Base-by-base conservation (phyloP, 306 rosid genomes). In the Medicago arabica region DNA sequence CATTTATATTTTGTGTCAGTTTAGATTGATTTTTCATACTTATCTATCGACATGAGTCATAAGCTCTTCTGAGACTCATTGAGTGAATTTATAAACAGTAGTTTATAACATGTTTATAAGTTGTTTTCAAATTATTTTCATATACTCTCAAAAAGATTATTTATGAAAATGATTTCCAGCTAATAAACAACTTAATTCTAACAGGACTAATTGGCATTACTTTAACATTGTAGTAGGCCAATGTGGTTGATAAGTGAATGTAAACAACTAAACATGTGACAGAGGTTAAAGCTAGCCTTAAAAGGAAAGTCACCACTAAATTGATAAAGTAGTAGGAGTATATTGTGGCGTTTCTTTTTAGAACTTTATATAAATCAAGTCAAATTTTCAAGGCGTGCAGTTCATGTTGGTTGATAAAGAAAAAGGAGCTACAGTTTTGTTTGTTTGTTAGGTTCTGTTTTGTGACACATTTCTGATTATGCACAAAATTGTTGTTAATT, bases 331-430 rank as follows among this genome's bases (percentile, higher is more conserved):
- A 58, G 11, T 7, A 60, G 53, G 51, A 57, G 9, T 15, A 50
- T 63, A 23, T 34, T 5, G 1, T 63, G 72, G 78, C 63, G 78
- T 63, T 62, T 15, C 81, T 81, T 81, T 81, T 51, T 62, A 71
- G 75, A 59, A 14, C 71, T 81, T 81, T 28, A 43, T 34, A 34
- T 58, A 58, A 58, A 58, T 49, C 50, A 74, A 74, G 76, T 81
- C 72, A 67, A 69, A 17, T 51, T 28, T 50, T 38, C 31, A 54
- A 58, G 16, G 34, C 65, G 67, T 50, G 18, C 8, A 49, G 1
- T 75, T 25, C 36, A 67, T 58, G 55, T 68, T 36, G 7, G 60
- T 40, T 25, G 43, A 46, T 28, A 21, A n/a, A 53, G 57, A 16
- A 40, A 70, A 44, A 69, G 66, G 31, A 16, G 8, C 39, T 8